phyloP scores from a whole-genome alignment of 495 filamentous ascomycete genomes.

The Talaromyces adpressus region DNA sequence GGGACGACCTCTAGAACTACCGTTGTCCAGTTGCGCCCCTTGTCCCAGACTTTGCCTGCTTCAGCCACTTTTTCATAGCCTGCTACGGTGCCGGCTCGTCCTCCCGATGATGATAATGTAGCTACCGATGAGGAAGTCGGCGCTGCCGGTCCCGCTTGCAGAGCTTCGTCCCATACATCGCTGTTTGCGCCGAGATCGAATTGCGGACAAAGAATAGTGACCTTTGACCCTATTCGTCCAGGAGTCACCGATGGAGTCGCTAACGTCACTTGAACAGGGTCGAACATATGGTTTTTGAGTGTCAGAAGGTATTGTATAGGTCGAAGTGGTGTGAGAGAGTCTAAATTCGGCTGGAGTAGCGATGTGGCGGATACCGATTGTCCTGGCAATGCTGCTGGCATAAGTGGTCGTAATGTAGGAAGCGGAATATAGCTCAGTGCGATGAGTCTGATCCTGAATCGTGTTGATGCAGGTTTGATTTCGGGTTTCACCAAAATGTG shows the following conservation, averaged over 20 bases:
- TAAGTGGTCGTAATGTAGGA: constrained; percentile 60
- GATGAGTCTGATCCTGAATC: constrained; percentile 83
- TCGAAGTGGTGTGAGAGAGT: constrained; percentile 53
- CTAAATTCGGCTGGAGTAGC: constrained; percentile 28
- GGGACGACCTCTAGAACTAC: constrained; percentile 89
- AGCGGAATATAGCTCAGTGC: constrained; percentile 85
- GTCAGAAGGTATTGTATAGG: constrained; percentile 81
- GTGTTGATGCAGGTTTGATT: constrained; percentile 73
- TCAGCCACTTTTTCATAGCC: constrained; percentile 59
- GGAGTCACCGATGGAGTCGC: constrained; percentile 79
- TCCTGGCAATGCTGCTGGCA: constrained; percentile 25
- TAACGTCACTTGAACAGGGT: constrained; percentile 76
- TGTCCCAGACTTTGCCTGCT: constrained; percentile 91
- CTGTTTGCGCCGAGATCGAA: constrained; percentile 94
- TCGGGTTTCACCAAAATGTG: constrained; percentile 97
- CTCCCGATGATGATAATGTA: constrained; percentile 16
- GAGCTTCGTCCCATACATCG: constrained; percentile 92
- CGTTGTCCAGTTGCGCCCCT: constrained; percentile 88
- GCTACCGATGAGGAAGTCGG: constrained; percentile 20
- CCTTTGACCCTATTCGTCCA: constrained; percentile 65
- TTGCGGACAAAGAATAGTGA: constrained; percentile 89
- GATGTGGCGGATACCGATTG: constrained; percentile 17
- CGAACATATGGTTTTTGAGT: constrained; percentile 90
- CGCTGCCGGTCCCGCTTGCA: constrained; percentile 40
- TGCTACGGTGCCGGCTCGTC: constrained; percentile 18